These are phyloP conservation scores for Monosporascus sp. DNA, from an alignment of 2,329 filamentous ascomycete genomes.

Conservation along the genomic window DNA sequence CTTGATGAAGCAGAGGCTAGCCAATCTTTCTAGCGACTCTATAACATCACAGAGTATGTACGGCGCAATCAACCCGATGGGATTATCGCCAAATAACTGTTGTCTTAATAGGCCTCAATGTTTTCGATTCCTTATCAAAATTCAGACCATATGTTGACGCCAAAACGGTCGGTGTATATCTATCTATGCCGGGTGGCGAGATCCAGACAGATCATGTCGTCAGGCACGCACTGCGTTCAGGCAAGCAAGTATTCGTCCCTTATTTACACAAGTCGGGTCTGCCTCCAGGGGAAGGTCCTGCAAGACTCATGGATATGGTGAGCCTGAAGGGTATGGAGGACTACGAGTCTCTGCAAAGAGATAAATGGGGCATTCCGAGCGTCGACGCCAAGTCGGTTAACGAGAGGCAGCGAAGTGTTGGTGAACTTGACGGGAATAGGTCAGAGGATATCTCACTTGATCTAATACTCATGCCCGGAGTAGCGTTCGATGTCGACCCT, in stretches of 20 bases:
- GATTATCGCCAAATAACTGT: conserved; percentile 3
- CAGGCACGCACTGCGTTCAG: conserved; percentile 66
- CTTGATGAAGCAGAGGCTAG: conserved; percentile 63
- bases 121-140: conserved; percentile 59
- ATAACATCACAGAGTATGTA: conserved; percentile 65
- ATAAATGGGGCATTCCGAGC: conserved; percentile 95
- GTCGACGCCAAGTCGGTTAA: conserved; percentile 61
- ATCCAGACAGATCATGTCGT: conserved; percentile 81
- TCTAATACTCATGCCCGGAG: conserved; percentile 84
- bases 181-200: conserved; percentile 88
- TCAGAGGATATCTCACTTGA: conserved; percentile 57
- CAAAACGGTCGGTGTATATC: conserved; percentile 73
- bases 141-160: conserved; percentile 73
- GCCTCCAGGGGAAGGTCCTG: conserved; percentile 47
- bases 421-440: conserved; percentile 45
- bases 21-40: conserved; percentile 54
- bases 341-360: conserved; percentile 68
- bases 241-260: conserved; percentile 87
- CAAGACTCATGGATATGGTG: conserved; percentile 89
- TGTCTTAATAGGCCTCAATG: conserved; percentile 49
- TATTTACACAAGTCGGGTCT: conserved; percentile 67
- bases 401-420: conserved; percentile 67
- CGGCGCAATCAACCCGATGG: conserved; percentile 1
- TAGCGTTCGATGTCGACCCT: conserved; percentile 73
- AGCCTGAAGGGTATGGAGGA: conserved; percentile 67